A percentile compares a stretch with the other conserved stretches of the same genome.
Evolutionary conservation across 495 filamentous ascomycete species (phyloP).

Genomic region (Penicillium antarcticum): DNA sequence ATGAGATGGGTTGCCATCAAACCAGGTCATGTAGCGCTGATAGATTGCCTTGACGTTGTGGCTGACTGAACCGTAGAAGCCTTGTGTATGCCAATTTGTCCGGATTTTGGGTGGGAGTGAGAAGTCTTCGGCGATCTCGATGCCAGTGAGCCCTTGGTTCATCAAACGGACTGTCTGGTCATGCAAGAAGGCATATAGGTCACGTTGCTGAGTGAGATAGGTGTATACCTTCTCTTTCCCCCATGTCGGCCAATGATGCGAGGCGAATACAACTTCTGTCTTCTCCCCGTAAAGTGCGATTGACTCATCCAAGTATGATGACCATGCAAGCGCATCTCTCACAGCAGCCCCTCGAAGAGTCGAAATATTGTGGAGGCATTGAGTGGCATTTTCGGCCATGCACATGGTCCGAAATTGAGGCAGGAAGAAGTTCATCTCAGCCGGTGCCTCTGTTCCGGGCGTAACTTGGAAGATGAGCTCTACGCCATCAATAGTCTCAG

Average conservation of each 20-base stretch:
- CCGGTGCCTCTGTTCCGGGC: slow-evolving; percentile 20
- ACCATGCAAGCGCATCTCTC: slow-evolving; percentile 15
- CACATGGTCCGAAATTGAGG: slow-evolving; percentile 12
- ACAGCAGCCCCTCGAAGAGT: slow-evolving; percentile 20
- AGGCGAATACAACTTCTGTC: slow-evolving; percentile 14
- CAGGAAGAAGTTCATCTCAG: slow-evolving; percentile 21
- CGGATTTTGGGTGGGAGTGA: slow-evolving; percentile 17
- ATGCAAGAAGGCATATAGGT: slow-evolving; percentile 33
- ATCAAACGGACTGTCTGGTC: slow-evolving; percentile 29
- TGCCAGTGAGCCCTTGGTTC: slow-evolving; percentile 18
- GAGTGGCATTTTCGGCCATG: slow-evolving; percentile 18
- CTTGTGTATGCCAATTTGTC: slow-evolving; percentile 22
- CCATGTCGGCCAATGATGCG: slow-evolving; percentile 30
- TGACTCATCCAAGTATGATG: slow-evolving; percentile 15
- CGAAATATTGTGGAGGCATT: slow-evolving; percentile 21
- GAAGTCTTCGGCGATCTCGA: slow-evolving; percentile 31
- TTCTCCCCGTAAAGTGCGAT: slow-evolving; percentile 7
- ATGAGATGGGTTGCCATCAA: slow-evolving; percentile 32
- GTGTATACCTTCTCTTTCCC: slow-evolving; percentile 5
- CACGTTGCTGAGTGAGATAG: slow-evolving; percentile 22
- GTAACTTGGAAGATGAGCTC: slow-evolving; percentile 17
- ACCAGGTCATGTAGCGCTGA: slow-evolving; percentile 36
- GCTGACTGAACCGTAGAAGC: slow-evolving; percentile 30
- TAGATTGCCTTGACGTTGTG: slow-evolving; percentile 38
- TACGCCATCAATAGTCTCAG: slow-evolving; percentile 10